A percentile compares a stretch with the other conserved stretches of the same genome.
These are phyloP conservation scores for Castanea mollissima DNA, from an alignment of 306 rosid genomes.

Conservation along the genomic window DNA sequence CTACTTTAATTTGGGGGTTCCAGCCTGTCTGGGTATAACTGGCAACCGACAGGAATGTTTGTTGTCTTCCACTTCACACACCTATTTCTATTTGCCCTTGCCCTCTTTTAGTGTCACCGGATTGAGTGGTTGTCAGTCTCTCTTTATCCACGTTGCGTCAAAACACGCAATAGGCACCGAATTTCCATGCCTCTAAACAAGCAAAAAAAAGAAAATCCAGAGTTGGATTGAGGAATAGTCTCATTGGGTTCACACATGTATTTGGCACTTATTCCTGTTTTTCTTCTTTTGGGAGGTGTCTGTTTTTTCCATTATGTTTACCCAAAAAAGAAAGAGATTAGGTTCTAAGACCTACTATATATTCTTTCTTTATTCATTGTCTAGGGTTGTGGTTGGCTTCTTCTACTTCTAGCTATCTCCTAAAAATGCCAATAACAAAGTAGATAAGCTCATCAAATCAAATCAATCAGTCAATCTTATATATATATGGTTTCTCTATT, in stretches of 20 bases:
- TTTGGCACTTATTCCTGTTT: conserved; percentile 41
- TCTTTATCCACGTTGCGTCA: conserved; percentile 25
- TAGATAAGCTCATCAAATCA: not conserved
- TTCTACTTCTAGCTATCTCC: too few relatives aligned
- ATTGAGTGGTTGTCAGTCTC: conserved; percentile 47
- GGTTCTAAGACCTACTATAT: conserved; percentile 23
- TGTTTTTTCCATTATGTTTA: conserved; percentile 32
- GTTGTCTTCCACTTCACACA: conserved; percentile 15
- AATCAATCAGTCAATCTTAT: conserved; percentile 1
- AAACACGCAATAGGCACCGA: conserved; percentile 6
- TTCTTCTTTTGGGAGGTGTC: conserved; percentile 50
- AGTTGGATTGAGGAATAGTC: not conserved
- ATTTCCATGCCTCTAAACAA: conserved; percentile 8
- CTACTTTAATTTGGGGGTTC: not conserved
- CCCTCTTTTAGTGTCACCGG: conserved; percentile 47
- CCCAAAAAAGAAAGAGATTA: conserved; percentile 62
- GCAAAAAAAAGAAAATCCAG: not conserved
- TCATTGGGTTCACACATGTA: conserved; percentile 41
- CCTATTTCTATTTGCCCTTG: not conserved
- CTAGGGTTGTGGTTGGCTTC: conserved; percentile 25
- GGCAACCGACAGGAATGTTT: conserved; percentile 74
- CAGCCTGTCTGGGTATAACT: conserved; percentile 39
- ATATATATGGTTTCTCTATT: not conserved
- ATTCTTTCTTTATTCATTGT: conserved; percentile 14
- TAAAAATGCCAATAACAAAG: not conserved